phyloP scores from a whole-genome alignment of 1,139 yeast species.

The Yarrowia galli region DNA sequence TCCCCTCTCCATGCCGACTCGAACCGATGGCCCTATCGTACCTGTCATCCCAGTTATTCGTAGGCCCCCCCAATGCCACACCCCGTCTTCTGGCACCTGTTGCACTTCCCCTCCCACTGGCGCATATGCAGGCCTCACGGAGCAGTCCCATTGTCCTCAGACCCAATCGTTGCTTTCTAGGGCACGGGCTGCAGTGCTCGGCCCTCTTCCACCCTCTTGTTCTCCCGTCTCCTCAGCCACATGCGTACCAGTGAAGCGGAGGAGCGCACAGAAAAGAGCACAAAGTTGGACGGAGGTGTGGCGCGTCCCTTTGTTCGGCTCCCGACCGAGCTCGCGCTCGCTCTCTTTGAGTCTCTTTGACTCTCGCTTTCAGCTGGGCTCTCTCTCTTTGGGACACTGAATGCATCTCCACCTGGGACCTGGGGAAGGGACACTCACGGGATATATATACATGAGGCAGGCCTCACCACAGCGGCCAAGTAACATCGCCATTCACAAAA shows the following conservation, averaged over 20 bases:
- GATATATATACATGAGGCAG: background rate
- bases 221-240: background rate
- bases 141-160: constrained; percentile 1
- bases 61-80: too few relatives aligned
- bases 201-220: background rate
- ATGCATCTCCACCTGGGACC: background rate
- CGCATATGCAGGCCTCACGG: constrained; percentile 29
- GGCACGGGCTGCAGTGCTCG: background rate
- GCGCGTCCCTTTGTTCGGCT: background rate
- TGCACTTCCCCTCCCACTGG: constrained; percentile 7
- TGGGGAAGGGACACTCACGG: background rate
- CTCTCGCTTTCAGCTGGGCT: too few relatives aligned
- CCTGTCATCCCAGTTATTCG: too few relatives aligned
- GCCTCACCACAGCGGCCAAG: background rate
- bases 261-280: background rate
- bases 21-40: too few relatives aligned
- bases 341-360: background rate
- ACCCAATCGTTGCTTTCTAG: constrained; percentile 13
- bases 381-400: background rate
- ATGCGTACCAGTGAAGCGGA: background rate
- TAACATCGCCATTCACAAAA: background rate
- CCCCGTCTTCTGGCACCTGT: background rate
- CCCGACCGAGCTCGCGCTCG: background rate
- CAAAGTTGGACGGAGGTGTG: background rate
- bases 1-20: background rate